Evolutionary conservation across 2,329 filamentous ascomycete species (phyloP).

Genomic region (Boeremia exigua): DNA sequence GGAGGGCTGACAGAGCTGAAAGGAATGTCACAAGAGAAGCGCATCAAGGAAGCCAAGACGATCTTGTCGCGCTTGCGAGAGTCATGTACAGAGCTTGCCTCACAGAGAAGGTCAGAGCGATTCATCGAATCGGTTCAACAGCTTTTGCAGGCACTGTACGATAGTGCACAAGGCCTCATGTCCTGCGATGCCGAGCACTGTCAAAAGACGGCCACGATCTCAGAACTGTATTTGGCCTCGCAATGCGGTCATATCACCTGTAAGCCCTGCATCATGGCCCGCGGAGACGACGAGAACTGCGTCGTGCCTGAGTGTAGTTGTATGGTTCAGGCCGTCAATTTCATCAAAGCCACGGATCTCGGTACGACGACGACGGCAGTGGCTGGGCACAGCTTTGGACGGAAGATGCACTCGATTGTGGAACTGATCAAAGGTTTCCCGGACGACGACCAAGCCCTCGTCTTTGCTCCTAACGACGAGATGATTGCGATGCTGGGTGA

Average conservation of each 20-base stretch:
- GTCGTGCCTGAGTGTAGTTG: slow-evolving; percentile 29
- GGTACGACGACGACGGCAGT: slow-evolving; percentile 20
- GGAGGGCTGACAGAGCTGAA: slow-evolving; percentile 12
- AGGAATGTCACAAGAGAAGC: slow-evolving; percentile 3
- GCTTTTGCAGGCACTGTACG: slow-evolving; percentile 13
- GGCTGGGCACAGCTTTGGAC: slow-evolving; percentile 36
- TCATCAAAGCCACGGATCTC: slow-evolving; percentile 32
- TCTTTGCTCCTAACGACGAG: slow-evolving; percentile 36
- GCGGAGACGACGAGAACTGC: slow-evolving; percentile 33
- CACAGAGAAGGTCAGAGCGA: slow-evolving; percentile 27
- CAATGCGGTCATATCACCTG: slow-evolving; percentile 41
- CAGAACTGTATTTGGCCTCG: slow-evolving; percentile 25
- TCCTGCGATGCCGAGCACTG: slow-evolving; percentile 30
- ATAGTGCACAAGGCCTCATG: neutral
- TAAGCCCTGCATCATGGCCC: slow-evolving; percentile 22
- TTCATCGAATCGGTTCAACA: slow-evolving; percentile 29
- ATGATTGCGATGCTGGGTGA: slow-evolving; percentile 23
- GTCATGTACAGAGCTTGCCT: slow-evolving; percentile 25
- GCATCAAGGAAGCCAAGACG: slow-evolving; percentile 21
- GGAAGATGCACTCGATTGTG: slow-evolving; percentile 33
- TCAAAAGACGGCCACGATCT: neutral
- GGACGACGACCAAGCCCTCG: slow-evolving; percentile 37
- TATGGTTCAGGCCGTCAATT: slow-evolving; percentile 19
- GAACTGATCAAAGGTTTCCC: slow-evolving; percentile 51
- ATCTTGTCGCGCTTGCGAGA: slow-evolving; percentile 28